These are phyloP conservation scores for Xylaria sp. DNA, from an alignment of 2,329 filamentous ascomycete species.

Conservation along the genomic window DNA sequence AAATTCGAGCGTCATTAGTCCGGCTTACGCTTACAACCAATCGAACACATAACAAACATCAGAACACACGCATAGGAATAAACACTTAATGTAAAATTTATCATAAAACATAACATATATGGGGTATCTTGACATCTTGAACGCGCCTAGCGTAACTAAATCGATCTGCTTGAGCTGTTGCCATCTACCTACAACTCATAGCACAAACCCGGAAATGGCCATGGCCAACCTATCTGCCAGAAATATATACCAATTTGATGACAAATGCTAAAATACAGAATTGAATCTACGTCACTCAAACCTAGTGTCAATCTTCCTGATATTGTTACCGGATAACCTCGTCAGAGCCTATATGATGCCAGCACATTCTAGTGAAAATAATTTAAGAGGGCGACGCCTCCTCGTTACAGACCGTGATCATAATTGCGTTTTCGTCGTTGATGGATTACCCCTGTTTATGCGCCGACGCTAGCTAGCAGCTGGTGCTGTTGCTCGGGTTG, in stretches of 20 bases:
- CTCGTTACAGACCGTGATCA: background rate
- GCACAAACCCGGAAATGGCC: constrained; percentile 11
- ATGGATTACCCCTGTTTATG: constrained; percentile 33
- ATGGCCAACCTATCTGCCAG: background rate
- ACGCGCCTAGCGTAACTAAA: constrained; percentile 17
- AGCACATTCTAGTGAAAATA: constrained; percentile 15
- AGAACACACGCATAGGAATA: background rate
- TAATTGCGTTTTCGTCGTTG: background rate
- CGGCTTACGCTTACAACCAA: background rate
- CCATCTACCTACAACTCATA: constrained; percentile 16
- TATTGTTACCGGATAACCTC: background rate
- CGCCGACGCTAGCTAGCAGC: constrained; percentile 48
- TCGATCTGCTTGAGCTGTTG: constrained; percentile 19
- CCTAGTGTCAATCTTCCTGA: constrained; percentile 14
- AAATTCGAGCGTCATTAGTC: background rate
- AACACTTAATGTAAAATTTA: background rate
- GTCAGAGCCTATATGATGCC: constrained; percentile 2
- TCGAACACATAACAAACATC: constrained; percentile 3
- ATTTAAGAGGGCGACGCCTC: background rate
- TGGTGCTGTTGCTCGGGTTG: constrained; percentile 49
- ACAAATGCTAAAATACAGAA: constrained; percentile 28
- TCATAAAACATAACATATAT: constrained; percentile 25
- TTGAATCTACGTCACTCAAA: constrained; percentile 18
- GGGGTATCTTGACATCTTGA: constrained; percentile 36
- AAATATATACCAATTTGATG: constrained; percentile 17